Conservation (phyloP, 805 yeast genomes). For the Candida ulmi region DNA sequence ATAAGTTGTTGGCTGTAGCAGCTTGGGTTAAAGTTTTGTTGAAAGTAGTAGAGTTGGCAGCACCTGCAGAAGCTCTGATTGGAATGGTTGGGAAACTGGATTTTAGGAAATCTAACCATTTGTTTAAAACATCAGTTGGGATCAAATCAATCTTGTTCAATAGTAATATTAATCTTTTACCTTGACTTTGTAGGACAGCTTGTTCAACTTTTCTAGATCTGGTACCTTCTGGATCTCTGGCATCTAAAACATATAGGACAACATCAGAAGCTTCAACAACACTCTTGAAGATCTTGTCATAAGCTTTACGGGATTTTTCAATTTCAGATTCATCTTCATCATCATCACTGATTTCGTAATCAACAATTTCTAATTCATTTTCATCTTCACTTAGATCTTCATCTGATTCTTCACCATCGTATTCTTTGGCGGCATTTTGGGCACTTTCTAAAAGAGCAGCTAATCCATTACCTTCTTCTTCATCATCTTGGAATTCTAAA, state of each 20-base stretch:
- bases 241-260: constrained; percentile 87
- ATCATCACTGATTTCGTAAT: constrained; percentile 41
- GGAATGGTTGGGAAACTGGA: constrained; percentile 91
- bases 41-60: constrained; percentile 61
- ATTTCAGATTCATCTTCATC: constrained; percentile 41
- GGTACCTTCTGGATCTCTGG: constrained; percentile 95
- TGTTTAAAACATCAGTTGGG: constrained; percentile 76
- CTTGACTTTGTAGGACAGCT: constrained; percentile 73
- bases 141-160: constrained; percentile 90
- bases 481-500: constrained; percentile 34
- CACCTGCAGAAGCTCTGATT: constrained; percentile 71
- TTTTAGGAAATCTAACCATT: constrained; percentile 78
- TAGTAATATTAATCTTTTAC: constrained; percentile 79
- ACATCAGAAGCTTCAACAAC: constrained; percentile 94
- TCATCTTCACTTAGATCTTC: constrained; percentile 39
- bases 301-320: constrained; percentile 82
- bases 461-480: constrained; percentile 48
- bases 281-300: constrained; percentile 87
- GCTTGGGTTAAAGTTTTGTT: constrained; percentile 69
- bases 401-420: constrained; percentile 46
- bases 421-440: constrained; percentile 77
- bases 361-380: constrained; percentile 42
- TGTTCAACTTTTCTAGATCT: constrained; percentile 89
- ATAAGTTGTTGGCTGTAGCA: constrained; percentile 65
- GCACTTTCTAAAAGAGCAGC: constrained; percentile 89